Evolutionary conservation across 176 grass and related monocot genomes (phyloP).

Genomic region (Bonia amplexicaulis): DNA sequence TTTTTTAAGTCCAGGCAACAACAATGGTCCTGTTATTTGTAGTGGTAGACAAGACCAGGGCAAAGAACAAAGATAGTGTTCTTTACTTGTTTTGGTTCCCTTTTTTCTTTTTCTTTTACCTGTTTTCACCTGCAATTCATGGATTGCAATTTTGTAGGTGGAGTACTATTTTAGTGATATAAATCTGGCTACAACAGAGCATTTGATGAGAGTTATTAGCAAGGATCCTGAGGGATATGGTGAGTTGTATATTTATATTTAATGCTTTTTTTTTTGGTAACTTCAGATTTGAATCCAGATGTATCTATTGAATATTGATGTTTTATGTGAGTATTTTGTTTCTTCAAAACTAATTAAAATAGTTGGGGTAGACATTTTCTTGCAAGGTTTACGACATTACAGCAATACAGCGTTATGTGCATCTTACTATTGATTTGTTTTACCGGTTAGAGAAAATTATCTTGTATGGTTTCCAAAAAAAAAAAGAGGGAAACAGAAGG

Average conservation of each 20-base stretch:
- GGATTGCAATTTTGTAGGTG: slow-evolving; percentile 55
- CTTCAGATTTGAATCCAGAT: not conserved
- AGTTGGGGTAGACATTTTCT: not conserved
- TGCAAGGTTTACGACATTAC: not conserved
- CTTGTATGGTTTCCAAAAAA: not conserved
- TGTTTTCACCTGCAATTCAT: not conserved
- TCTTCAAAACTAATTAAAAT: not conserved
- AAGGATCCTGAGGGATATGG: slow-evolving; percentile 90
- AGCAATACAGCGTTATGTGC: not conserved
- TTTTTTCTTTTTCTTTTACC: not conserved
- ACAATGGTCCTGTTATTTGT: not conserved
- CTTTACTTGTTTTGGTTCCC: not conserved
- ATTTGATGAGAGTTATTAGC: slow-evolving; percentile 91
- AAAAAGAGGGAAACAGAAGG: not conserved
- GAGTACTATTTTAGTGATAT: slow-evolving; percentile 96
- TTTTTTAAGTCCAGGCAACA: not conserved
- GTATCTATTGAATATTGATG: not conserved
- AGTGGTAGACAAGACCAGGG: not conserved
- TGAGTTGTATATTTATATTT: slow-evolving; percentile 50
- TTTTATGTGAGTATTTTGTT: not conserved
- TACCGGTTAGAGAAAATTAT: not conserved
- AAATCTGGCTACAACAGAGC: slow-evolving; percentile 91
- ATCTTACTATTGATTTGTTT: not conserved
- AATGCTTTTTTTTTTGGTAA: not conserved
- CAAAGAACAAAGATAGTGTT: not conserved